Evolutionary conservation across 2,329 filamentous ascomycete species (phyloP).

Genomic region (Apiospora saccharicola): DNA sequence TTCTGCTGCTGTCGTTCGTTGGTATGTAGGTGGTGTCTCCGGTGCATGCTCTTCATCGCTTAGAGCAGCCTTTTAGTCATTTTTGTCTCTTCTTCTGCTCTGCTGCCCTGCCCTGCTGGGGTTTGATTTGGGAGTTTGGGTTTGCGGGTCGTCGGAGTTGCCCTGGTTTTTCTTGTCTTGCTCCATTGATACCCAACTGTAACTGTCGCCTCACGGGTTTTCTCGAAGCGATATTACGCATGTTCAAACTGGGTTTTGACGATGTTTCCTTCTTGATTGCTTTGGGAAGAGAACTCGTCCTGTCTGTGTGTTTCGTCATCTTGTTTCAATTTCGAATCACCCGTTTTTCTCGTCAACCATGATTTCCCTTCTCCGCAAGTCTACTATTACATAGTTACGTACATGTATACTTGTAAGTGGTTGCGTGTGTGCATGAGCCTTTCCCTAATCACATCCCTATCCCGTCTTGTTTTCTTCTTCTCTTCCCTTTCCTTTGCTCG

Average conservation of each 20-base stretch:
- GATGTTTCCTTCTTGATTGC: neutral
- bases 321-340: neutral
- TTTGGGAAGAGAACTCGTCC: neutral
- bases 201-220: conserved; percentile 8
- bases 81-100: neutral
- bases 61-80: neutral
- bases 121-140: too few relatives aligned
- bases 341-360: neutral
- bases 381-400: neutral
- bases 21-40: neutral
- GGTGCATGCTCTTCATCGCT: conserved; percentile 11
- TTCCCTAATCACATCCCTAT: neutral
- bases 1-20: neutral
- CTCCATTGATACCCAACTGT: conserved; percentile 20
- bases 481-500: neutral
- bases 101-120: too few relatives aligned
- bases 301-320: neutral
- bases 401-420: neutral
- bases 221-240: conserved; percentile 13
- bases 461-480: conserved; percentile 13
- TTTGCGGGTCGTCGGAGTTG: neutral
- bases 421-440: conserved; percentile 4
- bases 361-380: neutral
- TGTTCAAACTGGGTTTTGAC: neutral
- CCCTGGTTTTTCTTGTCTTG: neutral